Evolutionary conservation across 208 protist species (phyloP).

Genomic region (Angomonas deanei): DNA sequence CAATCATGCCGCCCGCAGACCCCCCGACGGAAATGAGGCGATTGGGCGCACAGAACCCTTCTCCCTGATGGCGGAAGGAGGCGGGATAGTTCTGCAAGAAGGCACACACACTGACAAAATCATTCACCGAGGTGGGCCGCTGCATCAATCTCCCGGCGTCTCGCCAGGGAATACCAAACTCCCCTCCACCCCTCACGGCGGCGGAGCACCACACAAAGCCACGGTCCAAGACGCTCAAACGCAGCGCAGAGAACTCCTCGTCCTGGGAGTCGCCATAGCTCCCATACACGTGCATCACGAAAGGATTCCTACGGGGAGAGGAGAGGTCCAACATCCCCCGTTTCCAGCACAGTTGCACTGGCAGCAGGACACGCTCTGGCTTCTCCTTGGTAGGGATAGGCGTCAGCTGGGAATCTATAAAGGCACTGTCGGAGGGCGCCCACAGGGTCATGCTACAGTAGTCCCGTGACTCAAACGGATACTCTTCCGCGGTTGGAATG

Average conservation of each 20-base stretch:
- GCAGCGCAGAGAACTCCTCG: conserved; percentile 39
- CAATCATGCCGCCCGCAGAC: conserved; percentile 83
- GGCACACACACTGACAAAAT: conserved; percentile 62
- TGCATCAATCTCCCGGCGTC: conserved; percentile 48
- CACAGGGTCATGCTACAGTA: conserved; percentile 52
- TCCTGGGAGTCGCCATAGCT: conserved; percentile 69
- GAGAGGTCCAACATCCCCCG: background rate
- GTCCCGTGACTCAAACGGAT: conserved; percentile 20
- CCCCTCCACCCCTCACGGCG: conserved; percentile 81
- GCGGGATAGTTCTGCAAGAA: conserved; percentile 42
- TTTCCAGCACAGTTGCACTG: conserved; percentile 44
- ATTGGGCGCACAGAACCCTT: background rate
- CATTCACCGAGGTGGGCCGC: conserved; percentile 71
- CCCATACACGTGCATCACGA: conserved; percentile 72
- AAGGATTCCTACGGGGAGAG: conserved; percentile 16
- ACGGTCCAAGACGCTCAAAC: conserved; percentile 64
- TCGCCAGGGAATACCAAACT: conserved; percentile 73
- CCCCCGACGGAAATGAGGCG: conserved; percentile 44
- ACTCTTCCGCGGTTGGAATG: conserved; percentile 14
- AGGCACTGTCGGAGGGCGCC: conserved; percentile 55
- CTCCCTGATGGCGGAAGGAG: background rate
- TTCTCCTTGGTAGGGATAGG: conserved; percentile 20
- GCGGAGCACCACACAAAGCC: conserved; percentile 75
- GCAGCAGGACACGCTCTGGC: conserved; percentile 16
- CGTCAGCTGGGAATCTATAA: background rate